Base-by-base conservation (phyloP, 2,329 filamentous ascomycete species). In the Neonectria faginata region DNA sequence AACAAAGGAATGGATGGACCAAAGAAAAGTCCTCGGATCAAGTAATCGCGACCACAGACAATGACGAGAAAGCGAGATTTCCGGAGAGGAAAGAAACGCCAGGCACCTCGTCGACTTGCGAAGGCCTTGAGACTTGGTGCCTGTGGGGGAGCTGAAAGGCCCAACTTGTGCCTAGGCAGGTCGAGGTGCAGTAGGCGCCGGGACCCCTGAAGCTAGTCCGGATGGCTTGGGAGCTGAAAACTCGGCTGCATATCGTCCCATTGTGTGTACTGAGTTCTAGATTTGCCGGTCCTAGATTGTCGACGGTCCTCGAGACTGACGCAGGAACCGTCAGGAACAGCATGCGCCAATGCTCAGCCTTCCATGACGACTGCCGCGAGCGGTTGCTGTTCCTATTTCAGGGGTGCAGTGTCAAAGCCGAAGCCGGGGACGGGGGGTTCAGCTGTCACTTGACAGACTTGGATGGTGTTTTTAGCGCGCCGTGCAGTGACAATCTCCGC, bases 171-270 rank as follows among this genome's bases (percentile, higher is more conserved):
- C 54, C 69, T 64, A 52, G 52, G 9, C 52, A 62, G 62, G 64
- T 65, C 65, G 59, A 64, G 68, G 67, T 67, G 67, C 62, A 62
- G 60, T 58, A 57, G 57, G 57, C 36, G 61, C 22, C 62, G 52
- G 64, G 57, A 57, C 72, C 72, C 72, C 72, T 74, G 70, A 59
- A 66, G 62, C 70, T 74, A 74, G 67, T 39, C 59, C 50, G 9
- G 41, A 73, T 70, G 66, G 68, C 64, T 65, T 66, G 51, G 12
- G 25, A 64, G 65, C 62, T 66, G 60, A 68, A 73, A 63, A 65
- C 45, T 52, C 44, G 65, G 64, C 60, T 64, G 57, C 60, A 66
- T 62, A 42, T 50, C 29, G 47, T 47, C 36, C 29, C 47, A 36
- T 42, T 45, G 36, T 45, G 36, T 20, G 44, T 41, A 52, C 39